A percentile compares a stretch with the other conserved stretches of the same genome.
These are phyloP conservation scores for Colletotrichum spinosum DNA, from an alignment of 2,329 filamentous ascomycete genomes.

Conservation along the genomic window DNA sequence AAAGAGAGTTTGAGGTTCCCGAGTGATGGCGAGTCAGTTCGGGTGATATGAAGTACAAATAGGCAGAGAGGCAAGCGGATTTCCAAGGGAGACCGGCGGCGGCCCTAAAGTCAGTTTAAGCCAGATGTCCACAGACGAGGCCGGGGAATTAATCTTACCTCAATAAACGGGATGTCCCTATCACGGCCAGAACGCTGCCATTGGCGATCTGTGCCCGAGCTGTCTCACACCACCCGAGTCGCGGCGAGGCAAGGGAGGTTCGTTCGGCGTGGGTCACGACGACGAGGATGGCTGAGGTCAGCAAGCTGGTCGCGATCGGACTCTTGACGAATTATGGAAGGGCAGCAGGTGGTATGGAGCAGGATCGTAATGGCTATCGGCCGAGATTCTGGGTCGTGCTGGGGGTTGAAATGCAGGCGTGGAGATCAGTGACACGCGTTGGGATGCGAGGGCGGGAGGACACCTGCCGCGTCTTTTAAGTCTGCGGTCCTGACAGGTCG, in stretches of 20 bases:
- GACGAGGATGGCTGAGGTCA: conserved; percentile 12
- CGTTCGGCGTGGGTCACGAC: conserved; percentile 15
- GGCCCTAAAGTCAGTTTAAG: conserved; percentile 25
- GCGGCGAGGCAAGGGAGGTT: conserved; percentile 31
- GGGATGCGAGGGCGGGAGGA: conserved; percentile 14
- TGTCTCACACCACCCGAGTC: conserved; percentile 35
- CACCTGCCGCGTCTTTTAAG: conserved; percentile 26
- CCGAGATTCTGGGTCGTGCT: conserved; percentile 9
- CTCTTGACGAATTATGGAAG: conserved; percentile 18
- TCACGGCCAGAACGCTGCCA: conserved; percentile 26
- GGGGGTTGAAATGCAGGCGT: conserved; percentile 6
- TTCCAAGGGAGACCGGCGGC: conserved; percentile 30
- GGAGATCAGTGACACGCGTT: conserved; percentile 19
- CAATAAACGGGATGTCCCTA: conserved; percentile 34
- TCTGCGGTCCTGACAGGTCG: conserved; percentile 15
- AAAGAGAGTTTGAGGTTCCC: conserved; percentile 20
- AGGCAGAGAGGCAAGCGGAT: conserved; percentile 20
- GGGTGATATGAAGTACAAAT: conserved; percentile 31
- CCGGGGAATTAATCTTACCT: conserved; percentile 35
- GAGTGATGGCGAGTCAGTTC: conserved; percentile 27
- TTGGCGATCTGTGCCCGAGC: conserved; percentile 33
- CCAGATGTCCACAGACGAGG: conserved; percentile 23
- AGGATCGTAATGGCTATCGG: conserved; percentile 9
- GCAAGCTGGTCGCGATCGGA: conserved; percentile 9
- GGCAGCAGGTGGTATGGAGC: conserved; percentile 12